Percentiles rank a stretch among this genome's conserved stretches.
Evolutionary conservation across 208 protist genomes (phyloP).

Genomic region (Perkinsela sp.): DNA sequence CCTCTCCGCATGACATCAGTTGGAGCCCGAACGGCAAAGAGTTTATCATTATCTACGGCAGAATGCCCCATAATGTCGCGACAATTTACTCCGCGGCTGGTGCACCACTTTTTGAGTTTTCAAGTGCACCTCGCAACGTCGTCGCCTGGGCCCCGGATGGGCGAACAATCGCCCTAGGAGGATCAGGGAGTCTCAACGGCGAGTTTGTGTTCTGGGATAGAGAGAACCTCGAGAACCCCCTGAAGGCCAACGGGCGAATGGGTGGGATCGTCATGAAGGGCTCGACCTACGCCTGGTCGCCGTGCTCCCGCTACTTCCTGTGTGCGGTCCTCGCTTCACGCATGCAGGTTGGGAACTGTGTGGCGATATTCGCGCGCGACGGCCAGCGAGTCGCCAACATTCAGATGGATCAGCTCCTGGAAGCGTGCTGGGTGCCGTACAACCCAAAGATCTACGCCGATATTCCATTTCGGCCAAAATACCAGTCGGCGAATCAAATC

Average conservation of each 20-base stretch:
- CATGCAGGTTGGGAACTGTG: slow-evolving; percentile 5
- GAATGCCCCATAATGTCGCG: slow-evolving; percentile 56
- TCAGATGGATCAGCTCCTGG: not conserved
- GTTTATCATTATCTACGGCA: slow-evolving; percentile 54
- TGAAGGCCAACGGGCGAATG: slow-evolving; percentile 2
- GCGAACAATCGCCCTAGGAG: slow-evolving; percentile 26
- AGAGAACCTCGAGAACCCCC: slow-evolving; percentile 1
- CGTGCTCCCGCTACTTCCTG: slow-evolving; percentile 7
- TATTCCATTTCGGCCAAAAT: not conserved
- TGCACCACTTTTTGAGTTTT: slow-evolving; percentile 41
- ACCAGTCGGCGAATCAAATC: not conserved
- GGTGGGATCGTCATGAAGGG: slow-evolving; percentile 4
- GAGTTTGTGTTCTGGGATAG: slow-evolving; percentile 39
- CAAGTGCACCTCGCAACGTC: slow-evolving; percentile 45
- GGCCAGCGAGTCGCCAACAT: slow-evolving; percentile 2
- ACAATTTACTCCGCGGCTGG: slow-evolving; percentile 42
- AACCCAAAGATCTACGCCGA: not conserved
- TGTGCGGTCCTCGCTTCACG: slow-evolving; percentile 3
- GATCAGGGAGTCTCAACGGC: slow-evolving; percentile 50
- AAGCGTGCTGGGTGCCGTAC: not conserved
- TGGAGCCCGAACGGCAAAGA: slow-evolving; percentile 35
- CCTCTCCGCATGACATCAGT: slow-evolving; percentile 53
- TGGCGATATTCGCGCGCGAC: slow-evolving; percentile 5
- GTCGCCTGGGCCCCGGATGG: slow-evolving; percentile 36
- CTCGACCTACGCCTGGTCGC: slow-evolving; percentile 5